Percentiles rank a stretch among this genome's conserved stretches.
These are phyloP conservation scores for Nepenthes gracilis DNA, from an alignment of 148 eudicot species.

Conservation along the genomic window DNA sequence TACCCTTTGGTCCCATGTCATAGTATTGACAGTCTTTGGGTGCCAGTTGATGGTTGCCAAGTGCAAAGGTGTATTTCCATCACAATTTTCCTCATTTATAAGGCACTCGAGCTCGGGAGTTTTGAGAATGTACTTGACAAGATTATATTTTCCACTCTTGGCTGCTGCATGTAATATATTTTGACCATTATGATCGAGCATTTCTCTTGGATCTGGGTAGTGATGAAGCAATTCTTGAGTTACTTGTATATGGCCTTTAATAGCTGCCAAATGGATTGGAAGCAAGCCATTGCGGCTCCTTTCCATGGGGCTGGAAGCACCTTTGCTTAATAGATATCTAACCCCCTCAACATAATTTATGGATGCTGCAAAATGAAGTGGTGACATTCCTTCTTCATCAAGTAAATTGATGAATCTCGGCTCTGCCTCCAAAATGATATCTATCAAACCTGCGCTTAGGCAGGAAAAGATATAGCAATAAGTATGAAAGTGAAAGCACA, in stretches of 20 bases:
- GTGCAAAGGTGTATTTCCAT: conserved; percentile 21
- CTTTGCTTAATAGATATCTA: neutral
- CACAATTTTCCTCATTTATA: conserved; percentile 11
- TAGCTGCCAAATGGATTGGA: conserved; percentile 19
- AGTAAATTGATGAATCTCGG: neutral
- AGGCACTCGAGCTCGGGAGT: conserved; percentile 4
- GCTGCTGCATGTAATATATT: conserved; percentile 13
- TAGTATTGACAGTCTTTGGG: conserved; percentile 8
- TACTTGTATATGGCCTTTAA: conserved; percentile 9
- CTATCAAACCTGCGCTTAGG: neutral
- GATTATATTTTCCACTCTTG: conserved; percentile 9
- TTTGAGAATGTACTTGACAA: conserved; percentile 12
- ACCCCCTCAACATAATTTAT: conserved; percentile 8
- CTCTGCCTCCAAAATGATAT: neutral
- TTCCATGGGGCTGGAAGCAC: conserved; percentile 1
- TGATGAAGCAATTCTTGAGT: conserved; percentile 1
- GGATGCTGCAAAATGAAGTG: conserved; percentile 14
- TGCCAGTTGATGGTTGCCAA: conserved; percentile 11
- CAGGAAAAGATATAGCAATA: neutral
- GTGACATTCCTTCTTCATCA: conserved; percentile 6
- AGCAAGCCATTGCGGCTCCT: conserved; percentile 5
- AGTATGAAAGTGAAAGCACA: neutral
- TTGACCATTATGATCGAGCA: neutral
- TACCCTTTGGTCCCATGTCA: conserved; percentile 22
- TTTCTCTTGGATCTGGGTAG: conserved; percentile 10